Percentiles rank a stretch among this genome's conserved stretches.
phyloP scores from a whole-genome alignment of 495 filamentous ascomycete genomes.

The Aspergillus coremiiformis region DNA sequence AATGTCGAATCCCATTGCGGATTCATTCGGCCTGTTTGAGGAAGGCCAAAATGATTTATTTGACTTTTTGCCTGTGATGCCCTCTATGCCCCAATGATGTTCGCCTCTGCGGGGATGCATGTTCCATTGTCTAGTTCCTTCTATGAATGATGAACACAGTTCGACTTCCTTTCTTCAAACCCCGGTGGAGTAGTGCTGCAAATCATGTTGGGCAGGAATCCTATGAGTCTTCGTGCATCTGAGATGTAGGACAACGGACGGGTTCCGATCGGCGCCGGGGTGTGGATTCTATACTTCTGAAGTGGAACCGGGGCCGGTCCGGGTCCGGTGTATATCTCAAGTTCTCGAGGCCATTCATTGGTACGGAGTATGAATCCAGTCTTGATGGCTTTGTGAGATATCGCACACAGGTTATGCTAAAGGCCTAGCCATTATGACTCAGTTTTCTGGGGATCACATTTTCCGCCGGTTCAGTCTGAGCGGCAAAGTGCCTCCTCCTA shows the following conservation, averaged over 20 bases:
- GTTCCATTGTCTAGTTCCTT: not conserved
- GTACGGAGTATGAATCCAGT: not conserved
- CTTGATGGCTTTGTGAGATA: not conserved
- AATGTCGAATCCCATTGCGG: constrained; percentile 36
- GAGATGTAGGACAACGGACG: not conserved
- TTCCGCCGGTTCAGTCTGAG: not conserved
- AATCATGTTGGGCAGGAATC: not conserved
- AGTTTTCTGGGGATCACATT: not conserved
- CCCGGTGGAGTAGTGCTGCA: too few species aligned
- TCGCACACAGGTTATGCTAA: not conserved
- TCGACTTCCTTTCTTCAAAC: not conserved
- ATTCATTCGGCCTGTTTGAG: constrained; percentile 41
- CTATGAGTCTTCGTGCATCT: not conserved
- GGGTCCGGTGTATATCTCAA: not conserved
- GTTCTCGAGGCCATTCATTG: not conserved
- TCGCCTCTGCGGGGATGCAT: not conserved
- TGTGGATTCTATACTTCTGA: not conserved
- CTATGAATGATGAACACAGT: too few species aligned
- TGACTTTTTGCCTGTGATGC: constrained; percentile 39
- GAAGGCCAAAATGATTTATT: constrained; percentile 40
- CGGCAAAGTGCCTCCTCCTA: not conserved
- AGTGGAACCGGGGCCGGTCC: not conserved
- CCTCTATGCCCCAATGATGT: constrained; percentile 26
- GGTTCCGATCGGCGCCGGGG: not conserved
- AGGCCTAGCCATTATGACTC: not conserved